These are phyloP conservation scores for Amoeboaphelidium occidentale DNA, from an alignment of 371 early-diverging fungal species.

Conservation along the genomic window DNA sequence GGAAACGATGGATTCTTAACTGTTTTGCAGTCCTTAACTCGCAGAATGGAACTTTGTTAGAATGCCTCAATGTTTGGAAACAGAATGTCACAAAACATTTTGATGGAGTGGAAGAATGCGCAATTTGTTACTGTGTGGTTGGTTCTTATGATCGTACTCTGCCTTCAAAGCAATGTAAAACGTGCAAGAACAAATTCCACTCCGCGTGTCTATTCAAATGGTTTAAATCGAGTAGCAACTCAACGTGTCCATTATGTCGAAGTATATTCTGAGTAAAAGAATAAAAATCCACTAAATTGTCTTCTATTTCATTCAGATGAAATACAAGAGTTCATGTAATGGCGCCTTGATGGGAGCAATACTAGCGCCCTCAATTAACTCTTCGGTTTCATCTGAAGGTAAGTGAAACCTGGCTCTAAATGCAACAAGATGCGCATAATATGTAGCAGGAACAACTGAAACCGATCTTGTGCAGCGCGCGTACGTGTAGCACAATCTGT, in stretches of 20 bases:
- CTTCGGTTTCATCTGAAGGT: neutral
- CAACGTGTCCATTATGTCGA: conserved; percentile 76
- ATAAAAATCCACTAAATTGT: neutral
- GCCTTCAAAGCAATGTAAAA: conserved; percentile 69
- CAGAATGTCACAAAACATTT: conserved; percentile 69
- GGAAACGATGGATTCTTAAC: conserved; percentile 72
- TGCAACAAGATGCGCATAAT: conserved; percentile 71
- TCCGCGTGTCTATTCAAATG: conserved; percentile 81
- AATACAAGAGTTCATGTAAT: too few species aligned
- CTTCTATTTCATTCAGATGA: too few species aligned
- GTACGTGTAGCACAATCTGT: conserved; percentile 66
- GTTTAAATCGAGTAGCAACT: conserved; percentile 67
- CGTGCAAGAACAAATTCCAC: conserved; percentile 88
- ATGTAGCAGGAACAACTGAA: conserved; percentile 52
- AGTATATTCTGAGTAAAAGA: conserved; percentile 32
- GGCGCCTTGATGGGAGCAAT: too few species aligned
- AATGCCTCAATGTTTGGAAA: conserved; percentile 48
- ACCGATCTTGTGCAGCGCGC: conserved; percentile 60
- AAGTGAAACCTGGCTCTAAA: neutral
- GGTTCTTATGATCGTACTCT: conserved; percentile 61
- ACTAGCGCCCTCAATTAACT: too few species aligned
- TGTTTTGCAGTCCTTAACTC: conserved; percentile 45
- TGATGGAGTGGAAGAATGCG: conserved; percentile 78
- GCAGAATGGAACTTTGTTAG: conserved; percentile 54
- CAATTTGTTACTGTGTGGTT: conserved; percentile 85